Evolutionary conservation across 805 yeast genomes (phyloP).

Genomic region (Martiniozyma abietophila): DNA sequence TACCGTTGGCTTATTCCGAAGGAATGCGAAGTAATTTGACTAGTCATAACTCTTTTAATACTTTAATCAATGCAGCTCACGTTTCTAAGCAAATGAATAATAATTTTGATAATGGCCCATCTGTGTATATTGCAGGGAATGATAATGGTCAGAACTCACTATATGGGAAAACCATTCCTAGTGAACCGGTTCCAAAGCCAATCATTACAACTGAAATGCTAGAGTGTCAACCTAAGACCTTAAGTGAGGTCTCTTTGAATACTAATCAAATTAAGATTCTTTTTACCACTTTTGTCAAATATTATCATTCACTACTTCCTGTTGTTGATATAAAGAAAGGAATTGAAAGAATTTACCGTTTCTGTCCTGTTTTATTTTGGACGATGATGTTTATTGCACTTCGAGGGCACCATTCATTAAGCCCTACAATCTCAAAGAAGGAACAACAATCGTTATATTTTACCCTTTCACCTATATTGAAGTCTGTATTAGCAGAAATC

Average conservation of each 20-base stretch:
- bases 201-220: slow-evolving; percentile 25
- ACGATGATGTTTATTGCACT: slow-evolving; percentile 79
- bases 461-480: slow-evolving; percentile 58
- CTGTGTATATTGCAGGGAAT: not conserved
- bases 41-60: slow-evolving; percentile 2
- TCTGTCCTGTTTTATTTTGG: slow-evolving; percentile 92
- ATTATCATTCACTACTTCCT: slow-evolving; percentile 81
- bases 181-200: slow-evolving; percentile 16
- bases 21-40: not conserved
- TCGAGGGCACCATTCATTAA: slow-evolving; percentile 43
- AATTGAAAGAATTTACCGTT: slow-evolving; percentile 67
- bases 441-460: slow-evolving; percentile 37
- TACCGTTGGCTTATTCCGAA: no score
- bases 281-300: slow-evolving; percentile 59
- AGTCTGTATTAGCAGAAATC: slow-evolving; percentile 73
- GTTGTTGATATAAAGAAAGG: slow-evolving; percentile 77
- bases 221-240: slow-evolving; percentile 54
- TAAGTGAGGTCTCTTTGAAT: slow-evolving; percentile 59
- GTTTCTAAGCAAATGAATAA: slow-evolving; percentile 4
- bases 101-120: not conserved
- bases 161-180: slow-evolving; percentile 11
- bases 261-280: slow-evolving; percentile 53
- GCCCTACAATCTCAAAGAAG: slow-evolving; percentile 15
- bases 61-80: slow-evolving; percentile 8
- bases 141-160: no score